Conservation (phyloP, 208 protist species). For the Trypanosoma platydactyli region DNA sequence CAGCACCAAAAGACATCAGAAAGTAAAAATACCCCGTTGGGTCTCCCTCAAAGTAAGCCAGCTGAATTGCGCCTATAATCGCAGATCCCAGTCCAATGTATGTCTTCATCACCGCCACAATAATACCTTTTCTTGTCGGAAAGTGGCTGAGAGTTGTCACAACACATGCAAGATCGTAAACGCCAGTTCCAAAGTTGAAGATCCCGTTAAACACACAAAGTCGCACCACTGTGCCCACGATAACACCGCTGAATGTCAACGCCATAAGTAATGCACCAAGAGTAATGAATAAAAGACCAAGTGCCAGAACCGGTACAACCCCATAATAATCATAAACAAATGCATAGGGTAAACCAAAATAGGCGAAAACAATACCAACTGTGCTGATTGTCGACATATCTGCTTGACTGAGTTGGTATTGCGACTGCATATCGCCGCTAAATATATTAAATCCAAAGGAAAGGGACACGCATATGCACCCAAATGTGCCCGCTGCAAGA, state of each 20-base stretch:
- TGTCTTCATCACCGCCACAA: constrained; percentile 87
- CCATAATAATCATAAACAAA: constrained; percentile 79
- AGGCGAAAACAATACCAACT: constrained; percentile 45
- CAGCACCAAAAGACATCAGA: constrained; percentile 38
- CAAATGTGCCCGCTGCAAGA: constrained; percentile 38
- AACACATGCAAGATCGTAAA: constrained; percentile 73
- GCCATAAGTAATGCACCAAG: constrained; percentile 60
- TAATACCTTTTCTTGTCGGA: constrained; percentile 66
- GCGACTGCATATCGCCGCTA: constrained; percentile 54
- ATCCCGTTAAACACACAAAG: constrained; percentile 63
- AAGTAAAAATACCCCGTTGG: constrained; percentile 65
- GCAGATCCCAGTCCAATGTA: constrained; percentile 82
- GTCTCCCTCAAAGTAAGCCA: constrained; percentile 68
- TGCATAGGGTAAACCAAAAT: constrained; percentile 62
- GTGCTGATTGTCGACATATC: constrained; percentile 81
- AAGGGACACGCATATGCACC: constrained; percentile 70
- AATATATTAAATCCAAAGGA: constrained; percentile 82
- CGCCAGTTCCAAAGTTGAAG: constrained; percentile 53
- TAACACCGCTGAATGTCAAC: constrained; percentile 48
- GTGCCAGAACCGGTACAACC: constrained; percentile 58
- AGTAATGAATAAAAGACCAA: constrained; percentile 51
- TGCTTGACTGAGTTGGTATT: constrained; percentile 68
- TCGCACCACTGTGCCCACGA: constrained; percentile 49
- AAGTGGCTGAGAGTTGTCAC: constrained; percentile 81
- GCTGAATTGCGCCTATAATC: constrained; percentile 63